Evolutionary conservation across 2,329 filamentous ascomycete genomes (phyloP), one percentile per base, ranked within the genome.

Genomic region (Berkeleyomyces rouxiae): DNA sequence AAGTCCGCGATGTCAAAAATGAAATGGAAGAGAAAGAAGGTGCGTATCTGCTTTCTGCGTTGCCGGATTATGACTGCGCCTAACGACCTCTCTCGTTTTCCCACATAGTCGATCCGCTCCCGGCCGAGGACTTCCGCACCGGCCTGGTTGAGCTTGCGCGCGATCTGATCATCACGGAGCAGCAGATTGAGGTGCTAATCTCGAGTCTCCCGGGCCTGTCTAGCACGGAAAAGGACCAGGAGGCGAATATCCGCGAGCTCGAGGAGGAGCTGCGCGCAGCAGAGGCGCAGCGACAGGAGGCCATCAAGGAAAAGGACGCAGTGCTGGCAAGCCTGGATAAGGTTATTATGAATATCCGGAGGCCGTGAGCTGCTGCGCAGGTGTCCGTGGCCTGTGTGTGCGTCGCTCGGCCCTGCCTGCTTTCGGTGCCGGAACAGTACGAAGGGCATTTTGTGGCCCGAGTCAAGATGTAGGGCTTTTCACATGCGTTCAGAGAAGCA

Each of bases 171-270:
- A 72, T 87, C 64, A 90, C 91, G 69, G 86, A 90, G 68, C 87
- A 91, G 74, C 87, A 92, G 74, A 90, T 93, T 66, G 88, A 93
- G 71, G 78, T 82, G 53, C 75, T 93, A 58, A 87, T 92, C 64
- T 86, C 84, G 13, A 82, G 80, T 31, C 77, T 95, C 1, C 89
- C 89, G 0, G 89, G 89, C 0, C 76, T 93, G 31, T 86, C 89
- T 53, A 88, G 85, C 66, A 92, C 86, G 69, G 87, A 92, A 71
- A 78, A 81, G 66, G 86, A 90, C 69, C 89, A 95, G 72, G 80
- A 87, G 70, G 78, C 80, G 67, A 80, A 81, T 63, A 84, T 87
- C 64, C 79, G 76, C 67, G 82, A 84, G 64, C 72, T 87, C 31
- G 84, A 87, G 68, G 80, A 83, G 66, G 83, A 86, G 67, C 73